Percentiles rank a stretch among this genome's conserved stretches.
Evolutionary conservation across 1,284 basidiomycete species (phyloP).

Genomic region (Apiotrichum veenhuisii): DNA sequence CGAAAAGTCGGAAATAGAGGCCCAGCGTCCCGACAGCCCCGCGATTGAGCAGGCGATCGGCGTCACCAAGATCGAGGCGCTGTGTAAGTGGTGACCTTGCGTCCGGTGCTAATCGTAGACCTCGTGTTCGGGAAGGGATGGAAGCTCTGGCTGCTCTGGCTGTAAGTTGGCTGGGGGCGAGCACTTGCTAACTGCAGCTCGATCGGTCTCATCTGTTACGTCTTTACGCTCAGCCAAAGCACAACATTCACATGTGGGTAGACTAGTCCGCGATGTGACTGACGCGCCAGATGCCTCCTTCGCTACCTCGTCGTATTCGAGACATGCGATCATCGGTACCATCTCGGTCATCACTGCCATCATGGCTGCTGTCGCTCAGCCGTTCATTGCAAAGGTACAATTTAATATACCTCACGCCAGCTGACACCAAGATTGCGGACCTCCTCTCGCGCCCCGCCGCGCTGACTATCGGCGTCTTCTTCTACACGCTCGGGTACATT

Average conservation of each 20-base stretch:
- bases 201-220: constrained; percentile 29
- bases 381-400: constrained; percentile 44
- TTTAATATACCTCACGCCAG: no score
- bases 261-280: constrained; percentile 3
- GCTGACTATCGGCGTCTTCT: constrained; percentile 22
- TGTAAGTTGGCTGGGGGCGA: background rate
- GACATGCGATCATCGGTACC: constrained; percentile 43
- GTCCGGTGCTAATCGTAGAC: constrained; percentile 18
- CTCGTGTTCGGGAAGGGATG: constrained; percentile 30
- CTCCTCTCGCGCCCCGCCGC: background rate
- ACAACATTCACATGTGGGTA: constrained; percentile 29
- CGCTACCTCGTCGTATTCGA: constrained; percentile 41
- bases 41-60: constrained; percentile 28
- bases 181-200: background rate
- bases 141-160: constrained; percentile 30
- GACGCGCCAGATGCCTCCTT: constrained; percentile 27
- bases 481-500: constrained; percentile 39
- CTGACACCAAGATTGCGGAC: constrained; percentile 9
- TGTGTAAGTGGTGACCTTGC: constrained; percentile 19
- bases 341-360: constrained; percentile 41
- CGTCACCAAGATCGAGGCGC: constrained; percentile 41
- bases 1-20: background rate
- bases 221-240: constrained; percentile 22
- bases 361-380: constrained; percentile 39
- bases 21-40: background rate